phyloP scores from a whole-genome alignment of 371 early-diverging fungal genomes.

The Quaeritorhiza haematococci region DNA sequence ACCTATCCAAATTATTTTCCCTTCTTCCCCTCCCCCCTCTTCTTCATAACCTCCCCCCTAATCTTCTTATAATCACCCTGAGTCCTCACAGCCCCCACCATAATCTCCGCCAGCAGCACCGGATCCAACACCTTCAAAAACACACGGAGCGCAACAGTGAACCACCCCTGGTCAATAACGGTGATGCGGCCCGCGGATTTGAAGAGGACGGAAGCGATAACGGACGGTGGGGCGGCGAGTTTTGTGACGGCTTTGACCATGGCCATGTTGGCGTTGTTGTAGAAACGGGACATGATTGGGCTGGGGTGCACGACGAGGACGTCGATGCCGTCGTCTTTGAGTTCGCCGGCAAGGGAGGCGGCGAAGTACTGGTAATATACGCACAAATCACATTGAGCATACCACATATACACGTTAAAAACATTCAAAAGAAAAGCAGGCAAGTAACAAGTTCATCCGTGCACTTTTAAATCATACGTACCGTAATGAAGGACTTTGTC shows the following conservation, averaged over 20 bases:
- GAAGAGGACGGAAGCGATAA: constrained; percentile 54
- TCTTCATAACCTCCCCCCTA: constrained; percentile 23
- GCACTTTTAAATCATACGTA: too few relatives aligned
- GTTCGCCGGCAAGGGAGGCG: constrained; percentile 53
- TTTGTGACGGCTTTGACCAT: constrained; percentile 27
- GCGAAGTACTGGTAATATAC: constrained; percentile 29
- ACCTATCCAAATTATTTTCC: too few relatives aligned
- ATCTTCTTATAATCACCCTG: constrained; percentile 52
- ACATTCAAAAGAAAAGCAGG: too few relatives aligned
- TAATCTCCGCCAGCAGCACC: constrained; percentile 50
- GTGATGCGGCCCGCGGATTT: constrained; percentile 53
- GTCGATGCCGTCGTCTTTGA: constrained; percentile 51
- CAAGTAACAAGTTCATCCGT: too few relatives aligned
- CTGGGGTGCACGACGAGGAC: constrained; percentile 60
- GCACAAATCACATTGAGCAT: neutral
- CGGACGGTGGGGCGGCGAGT: constrained; percentile 42
- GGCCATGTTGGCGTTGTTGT: constrained; percentile 45
- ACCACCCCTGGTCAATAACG: constrained; percentile 51
- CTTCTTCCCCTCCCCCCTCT: neutral
- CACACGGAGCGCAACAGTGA: constrained; percentile 13
- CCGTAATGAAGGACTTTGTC: constrained; percentile 55
- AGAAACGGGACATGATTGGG: constrained; percentile 58
- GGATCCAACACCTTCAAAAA: constrained; percentile 22
- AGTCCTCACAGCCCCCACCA: constrained; percentile 41
- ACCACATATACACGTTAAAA: neutral